These are phyloP conservation scores for Nicotiana tomentosiformis DNA, from an alignment of 257 asterid species.

Conservation along the genomic window DNA sequence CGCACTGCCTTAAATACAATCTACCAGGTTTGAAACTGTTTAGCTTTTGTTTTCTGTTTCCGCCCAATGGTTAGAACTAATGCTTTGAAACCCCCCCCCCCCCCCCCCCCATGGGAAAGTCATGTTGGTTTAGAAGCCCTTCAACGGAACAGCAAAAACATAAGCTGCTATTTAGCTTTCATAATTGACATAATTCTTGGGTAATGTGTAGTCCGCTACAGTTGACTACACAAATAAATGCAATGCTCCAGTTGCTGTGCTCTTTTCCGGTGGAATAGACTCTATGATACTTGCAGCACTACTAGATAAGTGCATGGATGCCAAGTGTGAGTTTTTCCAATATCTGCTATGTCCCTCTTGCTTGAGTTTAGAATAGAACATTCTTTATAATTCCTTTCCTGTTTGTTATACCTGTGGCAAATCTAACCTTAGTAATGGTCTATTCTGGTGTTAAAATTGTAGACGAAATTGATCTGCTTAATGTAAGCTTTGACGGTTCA, in stretches of 20 bases:
- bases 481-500: conserved; percentile 87
- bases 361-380: background rate
- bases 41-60: background rate
- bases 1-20: conserved; percentile 52
- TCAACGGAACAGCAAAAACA: background rate
- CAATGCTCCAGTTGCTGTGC: conserved; percentile 77
- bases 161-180: background rate
- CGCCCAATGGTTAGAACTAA: background rate
- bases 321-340: conserved; percentile 50
- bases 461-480: conserved; percentile 90
- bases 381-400: conserved; percentile 2
- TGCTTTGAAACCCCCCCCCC: background rate
- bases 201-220: conserved; percentile 31
- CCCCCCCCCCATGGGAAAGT: background rate
- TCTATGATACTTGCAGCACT: conserved; percentile 93
- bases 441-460: conserved; percentile 25
- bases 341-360: background rate
- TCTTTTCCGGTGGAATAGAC: conserved; percentile 96
- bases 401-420: background rate
- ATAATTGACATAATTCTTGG: conserved; percentile 1
- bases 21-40: conserved; percentile 40
- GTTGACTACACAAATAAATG: conserved; percentile 25
- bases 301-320: conserved; percentile 71
- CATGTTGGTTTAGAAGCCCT: no score
- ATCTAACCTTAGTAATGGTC: conserved; percentile 11